These are phyloP conservation scores for Phytophthora sp. DNA, from an alignment of 352 stramenopile species.

Conservation along the genomic window DNA sequence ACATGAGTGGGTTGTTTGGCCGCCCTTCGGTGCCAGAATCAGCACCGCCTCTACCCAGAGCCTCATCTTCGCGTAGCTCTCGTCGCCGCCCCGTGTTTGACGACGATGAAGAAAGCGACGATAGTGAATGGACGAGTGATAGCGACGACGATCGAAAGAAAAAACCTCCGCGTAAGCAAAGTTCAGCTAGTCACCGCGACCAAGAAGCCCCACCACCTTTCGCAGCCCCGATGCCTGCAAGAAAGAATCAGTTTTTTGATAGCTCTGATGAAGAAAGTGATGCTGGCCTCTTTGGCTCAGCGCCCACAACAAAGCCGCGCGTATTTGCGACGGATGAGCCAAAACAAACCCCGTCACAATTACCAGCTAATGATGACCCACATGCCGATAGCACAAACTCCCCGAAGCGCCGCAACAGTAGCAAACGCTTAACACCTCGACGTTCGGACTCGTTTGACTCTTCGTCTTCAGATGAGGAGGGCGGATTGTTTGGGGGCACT, in stretches of 20 bases:
- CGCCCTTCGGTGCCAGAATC: slow-evolving; percentile 26
- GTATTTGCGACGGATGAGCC: slow-evolving; percentile 35
- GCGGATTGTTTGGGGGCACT: slow-evolving; percentile 52
- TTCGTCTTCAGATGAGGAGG: slow-evolving; percentile 46
- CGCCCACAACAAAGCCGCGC: slow-evolving; percentile 22
- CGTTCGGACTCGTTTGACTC: slow-evolving; percentile 56
- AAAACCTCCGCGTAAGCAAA: slow-evolving; percentile 23
- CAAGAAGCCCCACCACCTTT: slow-evolving; percentile 29
- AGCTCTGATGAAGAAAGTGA: slow-evolving; percentile 70
- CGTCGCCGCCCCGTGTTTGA: slow-evolving; percentile 44
- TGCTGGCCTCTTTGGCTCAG: slow-evolving; percentile 56
- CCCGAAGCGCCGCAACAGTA: slow-evolving; percentile 27
- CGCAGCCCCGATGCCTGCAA: slow-evolving; percentile 22
- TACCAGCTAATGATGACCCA: slow-evolving; percentile 34
- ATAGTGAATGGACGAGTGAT: slow-evolving; percentile 63
- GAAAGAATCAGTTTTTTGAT: slow-evolving; percentile 60
- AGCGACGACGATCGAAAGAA: slow-evolving; percentile 38
- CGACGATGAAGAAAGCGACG: slow-evolving; percentile 50
- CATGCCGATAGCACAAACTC: slow-evolving; percentile 32
- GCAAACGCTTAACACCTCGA: slow-evolving; percentile 26
- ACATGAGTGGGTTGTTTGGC: slow-evolving; percentile 67
- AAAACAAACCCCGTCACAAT: slow-evolving; percentile 30
- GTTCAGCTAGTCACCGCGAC: slow-evolving; percentile 11
- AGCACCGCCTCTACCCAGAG: slow-evolving; percentile 18
- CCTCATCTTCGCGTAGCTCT: slow-evolving; percentile 17